phyloP scores from a whole-genome alignment of 176 grass and related monocot genomes.

The Triticum dicoccoides region DNA sequence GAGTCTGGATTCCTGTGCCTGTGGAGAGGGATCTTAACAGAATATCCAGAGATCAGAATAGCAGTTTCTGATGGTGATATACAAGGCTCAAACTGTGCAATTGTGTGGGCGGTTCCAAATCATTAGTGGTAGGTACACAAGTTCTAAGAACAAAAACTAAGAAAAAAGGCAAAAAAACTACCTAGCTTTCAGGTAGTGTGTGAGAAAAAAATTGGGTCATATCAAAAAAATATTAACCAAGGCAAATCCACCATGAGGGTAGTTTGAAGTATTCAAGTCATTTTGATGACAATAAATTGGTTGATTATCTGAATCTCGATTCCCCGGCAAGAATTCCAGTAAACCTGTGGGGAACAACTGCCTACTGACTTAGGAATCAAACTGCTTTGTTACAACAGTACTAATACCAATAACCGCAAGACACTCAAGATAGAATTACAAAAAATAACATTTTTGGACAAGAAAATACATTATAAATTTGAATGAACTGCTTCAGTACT shows the following conservation, averaged over 20 bases:
- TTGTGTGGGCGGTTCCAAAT: background rate
- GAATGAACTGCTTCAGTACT: background rate
- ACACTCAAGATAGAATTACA: background rate
- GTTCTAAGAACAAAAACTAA: background rate
- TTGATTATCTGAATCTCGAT: background rate
- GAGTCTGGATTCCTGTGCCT: background rate
- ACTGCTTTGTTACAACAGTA: slow-evolving; percentile 11
- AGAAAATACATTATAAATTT: background rate
- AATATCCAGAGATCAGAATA: background rate
- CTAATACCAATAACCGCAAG: background rate
- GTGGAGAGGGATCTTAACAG: background rate
- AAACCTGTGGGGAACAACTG: background rate
- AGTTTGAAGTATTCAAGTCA: background rate
- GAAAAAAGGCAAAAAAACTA: background rate
- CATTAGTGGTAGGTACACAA: background rate
- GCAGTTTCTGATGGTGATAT: background rate
- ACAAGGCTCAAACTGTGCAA: background rate
- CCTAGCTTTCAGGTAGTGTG: background rate
- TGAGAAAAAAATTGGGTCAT: background rate
- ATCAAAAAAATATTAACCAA: background rate
- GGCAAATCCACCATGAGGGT: background rate
- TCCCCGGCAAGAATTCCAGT: background rate
- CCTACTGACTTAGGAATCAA: background rate
- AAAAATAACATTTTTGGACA: background rate
- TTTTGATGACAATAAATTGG: background rate